Evolutionary conservation across 345 rosid genomes (phyloP), one percentile per base, ranked within the genome.

Genomic region (Raphanus sativus): DNA sequence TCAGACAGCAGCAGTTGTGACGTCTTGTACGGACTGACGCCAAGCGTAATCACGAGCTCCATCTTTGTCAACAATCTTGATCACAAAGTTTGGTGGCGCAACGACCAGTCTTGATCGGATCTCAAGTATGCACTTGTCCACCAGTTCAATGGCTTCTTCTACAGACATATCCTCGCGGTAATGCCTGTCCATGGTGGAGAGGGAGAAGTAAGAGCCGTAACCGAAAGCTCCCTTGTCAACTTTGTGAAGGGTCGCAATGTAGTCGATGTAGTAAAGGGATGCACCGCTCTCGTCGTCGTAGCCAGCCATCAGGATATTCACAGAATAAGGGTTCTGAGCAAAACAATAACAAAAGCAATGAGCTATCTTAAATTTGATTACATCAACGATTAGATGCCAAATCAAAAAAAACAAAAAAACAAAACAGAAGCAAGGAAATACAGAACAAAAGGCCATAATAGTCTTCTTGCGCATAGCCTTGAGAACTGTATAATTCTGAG

Each of bases 181-280:
- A 76, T 86, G 97, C 65, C 97, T 88, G 84, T 95, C 99, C 99
- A 95, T 89, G 85, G 89, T 88, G 76, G 99, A 75, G 8, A 95
- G 94, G 15, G 90, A 81, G 68, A 95, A 95, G 71, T 89, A 95
- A 40, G 99, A 91, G 0, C 98, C 98, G 2, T 95, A 95, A 8
- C 99, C 98, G 38, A 95, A 95, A 16, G 99, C 93, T 24, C 91
- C 99, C 88, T 87, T 95, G 8, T 95, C 99, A 58, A 92, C 92
- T 86, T 95, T 95, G 91, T 95, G 97, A 66, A 92, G 91, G n/a
- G 94, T 89, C 25, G 98, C 96, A 67, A 95, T 92, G 85, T 95
- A 95, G 84, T 95, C 98, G 0, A 95, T 87, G 84, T 92, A 95
- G 89, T 89, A 95, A 7, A 95, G 93, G 4, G 98, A 90, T n/a